A percentile compares a stretch with the other conserved stretches of the same genome.
Conservation (phyloP, 2,329 filamentous ascomycete genomes). For the Mycosphaerella sp. region DNA sequence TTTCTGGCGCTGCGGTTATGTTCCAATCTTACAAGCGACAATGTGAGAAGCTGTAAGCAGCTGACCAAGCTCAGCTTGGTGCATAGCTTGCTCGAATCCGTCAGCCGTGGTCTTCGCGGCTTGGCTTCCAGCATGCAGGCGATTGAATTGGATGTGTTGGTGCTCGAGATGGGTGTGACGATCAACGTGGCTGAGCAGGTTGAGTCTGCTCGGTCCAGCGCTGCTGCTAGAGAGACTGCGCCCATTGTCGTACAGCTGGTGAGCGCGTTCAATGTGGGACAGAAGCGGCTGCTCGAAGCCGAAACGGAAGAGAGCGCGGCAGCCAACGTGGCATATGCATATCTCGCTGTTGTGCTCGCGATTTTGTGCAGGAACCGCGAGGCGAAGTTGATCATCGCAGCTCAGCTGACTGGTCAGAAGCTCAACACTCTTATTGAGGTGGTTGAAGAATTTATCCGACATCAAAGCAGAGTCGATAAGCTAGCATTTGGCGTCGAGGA, state of each 20-base stretch:
- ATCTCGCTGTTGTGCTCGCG: constrained; percentile 75
- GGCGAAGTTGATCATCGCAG: constrained; percentile 34
- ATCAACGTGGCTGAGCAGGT: constrained; percentile 86
- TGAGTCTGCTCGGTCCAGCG: constrained; percentile 44
- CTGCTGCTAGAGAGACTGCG: constrained; percentile 8
- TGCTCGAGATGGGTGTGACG: constrained; percentile 72
- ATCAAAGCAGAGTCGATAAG: constrained; percentile 55
- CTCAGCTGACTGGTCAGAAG: constrained; percentile 42
- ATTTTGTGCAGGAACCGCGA: constrained; percentile 61
- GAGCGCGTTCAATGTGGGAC: constrained; percentile 27
- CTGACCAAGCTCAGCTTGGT: constrained; percentile 55
- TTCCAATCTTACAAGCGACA: constrained; percentile 82
- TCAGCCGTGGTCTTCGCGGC: constrained; percentile 26
- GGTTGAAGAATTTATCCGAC: constrained; percentile 56
- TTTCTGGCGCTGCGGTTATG: constrained; percentile 61
- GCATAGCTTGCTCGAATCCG: constrained; percentile 31
- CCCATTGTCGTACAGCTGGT: constrained; percentile 24
- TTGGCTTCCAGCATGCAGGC: constrained; percentile 35
- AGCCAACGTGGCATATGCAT: constrained; percentile 77
- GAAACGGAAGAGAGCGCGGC: constrained; percentile 66
- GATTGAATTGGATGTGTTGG: constrained; percentile 58
- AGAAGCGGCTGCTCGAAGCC: constrained; percentile 44
- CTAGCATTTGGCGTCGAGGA: constrained; percentile 45
- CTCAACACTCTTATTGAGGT: constrained; percentile 50
- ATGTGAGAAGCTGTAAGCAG: constrained; percentile 58